A percentile compares a stretch with the other conserved stretches of the same genome.
Conservation (phyloP, 176 grass and related monocot genomes). For the Triticum timopheevii region DNA sequence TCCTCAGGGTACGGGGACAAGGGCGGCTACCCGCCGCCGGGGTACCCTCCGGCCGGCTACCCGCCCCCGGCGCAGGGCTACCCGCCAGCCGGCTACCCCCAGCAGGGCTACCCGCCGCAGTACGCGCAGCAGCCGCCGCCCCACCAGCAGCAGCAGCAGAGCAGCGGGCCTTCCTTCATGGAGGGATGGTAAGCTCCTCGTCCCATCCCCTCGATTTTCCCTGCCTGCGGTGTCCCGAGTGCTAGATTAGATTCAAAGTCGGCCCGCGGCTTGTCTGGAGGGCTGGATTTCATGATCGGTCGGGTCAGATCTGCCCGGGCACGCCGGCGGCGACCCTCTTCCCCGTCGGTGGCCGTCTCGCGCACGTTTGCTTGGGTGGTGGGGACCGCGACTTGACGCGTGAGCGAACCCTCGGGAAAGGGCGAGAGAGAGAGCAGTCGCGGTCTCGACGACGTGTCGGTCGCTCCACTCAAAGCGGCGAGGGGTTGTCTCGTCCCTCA, state of each 20-base stretch:
- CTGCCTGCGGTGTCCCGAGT: neutral
- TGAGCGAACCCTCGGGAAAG: conserved; percentile 29
- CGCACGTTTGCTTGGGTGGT: neutral
- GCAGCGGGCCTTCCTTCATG: conserved; percentile 71
- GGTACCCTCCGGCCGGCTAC: conserved; percentile 20
- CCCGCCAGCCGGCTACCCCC: conserved; percentile 46
- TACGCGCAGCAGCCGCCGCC: conserved; percentile 60
- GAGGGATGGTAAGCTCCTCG: conserved; percentile 50
- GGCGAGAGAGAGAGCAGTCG: neutral
- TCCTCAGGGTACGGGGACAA: conserved; percentile 52
- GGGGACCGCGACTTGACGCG: conserved; percentile 33
- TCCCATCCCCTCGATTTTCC: neutral
- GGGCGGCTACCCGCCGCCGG: conserved; percentile 53
- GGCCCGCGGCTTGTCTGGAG: neutral
- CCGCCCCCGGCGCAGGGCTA: conserved; percentile 39
- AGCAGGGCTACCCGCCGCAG: conserved; percentile 59
- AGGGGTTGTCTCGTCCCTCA: neutral
- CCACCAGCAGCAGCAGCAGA: conserved; percentile 42
- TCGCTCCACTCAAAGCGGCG: neutral
- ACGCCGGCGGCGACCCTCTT: neutral
- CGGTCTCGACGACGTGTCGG: conserved; percentile 26
- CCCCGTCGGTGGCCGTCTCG: neutral
- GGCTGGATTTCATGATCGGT: neutral
- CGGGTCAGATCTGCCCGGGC: conserved; percentile 25
- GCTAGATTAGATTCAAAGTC: conserved; percentile 3